Evolutionary conservation across 2,329 filamentous ascomycete species (phyloP).

Genomic region (Ophiostoma piceae): DNA sequence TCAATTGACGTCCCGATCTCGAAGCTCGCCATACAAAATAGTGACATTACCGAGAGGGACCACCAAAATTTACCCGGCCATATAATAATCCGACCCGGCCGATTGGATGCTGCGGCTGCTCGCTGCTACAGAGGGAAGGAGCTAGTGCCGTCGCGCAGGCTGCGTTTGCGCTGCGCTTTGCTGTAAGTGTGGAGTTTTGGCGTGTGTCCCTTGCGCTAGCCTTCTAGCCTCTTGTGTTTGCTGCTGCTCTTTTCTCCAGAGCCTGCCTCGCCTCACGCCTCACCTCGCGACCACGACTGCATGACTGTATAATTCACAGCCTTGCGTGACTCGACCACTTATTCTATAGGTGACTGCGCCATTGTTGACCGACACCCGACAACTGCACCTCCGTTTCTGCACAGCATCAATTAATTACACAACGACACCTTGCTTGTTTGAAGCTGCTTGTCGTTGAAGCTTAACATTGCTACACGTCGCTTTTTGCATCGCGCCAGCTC

Average conservation of each 20-base stretch:
- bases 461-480: neutral
- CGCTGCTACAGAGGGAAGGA: slow-evolving; percentile 2
- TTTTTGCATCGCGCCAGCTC: neutral
- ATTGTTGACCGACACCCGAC: neutral
- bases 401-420: neutral
- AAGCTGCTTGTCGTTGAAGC: neutral
- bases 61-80: slow-evolving; percentile 21
- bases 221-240: slow-evolving; percentile 8
- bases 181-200: neutral
- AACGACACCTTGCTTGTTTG: neutral
- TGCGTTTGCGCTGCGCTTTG: neutral
- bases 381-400: neutral
- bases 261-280: slow-evolving; percentile 2
- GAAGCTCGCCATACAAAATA: slow-evolving; percentile 11
- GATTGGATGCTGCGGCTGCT: neutral
- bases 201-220: slow-evolving; percentile 13
- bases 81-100: slow-evolving; percentile 23
- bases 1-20: neutral
- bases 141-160: neutral
- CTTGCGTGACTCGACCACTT: slow-evolving; percentile 11
- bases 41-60: neutral
- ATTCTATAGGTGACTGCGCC: neutral
- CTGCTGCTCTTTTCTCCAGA: slow-evolving; percentile 8
- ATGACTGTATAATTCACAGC: slow-evolving; percentile 2
- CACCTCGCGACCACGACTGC: neutral